Base-by-base conservation (phyloP, 2,329 filamentous ascomycete genomes). In the Dactylonectria estremocensis region DNA sequence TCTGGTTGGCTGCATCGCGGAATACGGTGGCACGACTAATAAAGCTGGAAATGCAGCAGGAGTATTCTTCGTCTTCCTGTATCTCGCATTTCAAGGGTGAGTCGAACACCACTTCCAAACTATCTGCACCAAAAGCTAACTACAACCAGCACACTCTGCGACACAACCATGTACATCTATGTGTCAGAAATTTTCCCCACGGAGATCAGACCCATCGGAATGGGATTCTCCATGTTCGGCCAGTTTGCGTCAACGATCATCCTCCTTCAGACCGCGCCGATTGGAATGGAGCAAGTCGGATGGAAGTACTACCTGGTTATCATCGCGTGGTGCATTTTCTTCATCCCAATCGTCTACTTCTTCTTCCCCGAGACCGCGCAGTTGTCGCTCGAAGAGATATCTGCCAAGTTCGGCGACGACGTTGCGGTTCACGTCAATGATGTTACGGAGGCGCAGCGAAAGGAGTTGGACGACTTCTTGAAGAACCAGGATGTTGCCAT, bases 291-390 rank as follows among this genome's bases (percentile, higher is more conserved):
- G 6, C 76, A 80, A 5, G 79, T 84, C 0, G 83, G 83, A 6
- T 87, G 85, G 85, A 86, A 85, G 72, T 87, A 84, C 71, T 86
- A 85, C 65, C 78, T 86, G 1, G 80, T 86, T 28, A 81, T 86
- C 35, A 84, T 86, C 31, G 77, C 76, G 56, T 85, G 83, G 82
- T 83, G 71, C 20, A 67, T 74, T n/a, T 16, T 76, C 0, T 79
- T 77, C 49, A 71, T 78, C 0, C 78, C 78, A 0, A 70, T 77
- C 10, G 77, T 79, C 14, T 80, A 79, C 46, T 74, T 78, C 11
- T 78, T 74, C 69, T 79, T 77, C 59, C 77, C 77, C 0, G 77
- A 80, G 13, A 78, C 78, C 1, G 75, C 74, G 0, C 64, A 68
- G 5, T 49, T 83, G 50, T 73, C 83, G 80, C 68, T 87, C 75